Base-by-base conservation (phyloP, 208 protist genomes). In the Vickermania spadyakhi region DNA sequence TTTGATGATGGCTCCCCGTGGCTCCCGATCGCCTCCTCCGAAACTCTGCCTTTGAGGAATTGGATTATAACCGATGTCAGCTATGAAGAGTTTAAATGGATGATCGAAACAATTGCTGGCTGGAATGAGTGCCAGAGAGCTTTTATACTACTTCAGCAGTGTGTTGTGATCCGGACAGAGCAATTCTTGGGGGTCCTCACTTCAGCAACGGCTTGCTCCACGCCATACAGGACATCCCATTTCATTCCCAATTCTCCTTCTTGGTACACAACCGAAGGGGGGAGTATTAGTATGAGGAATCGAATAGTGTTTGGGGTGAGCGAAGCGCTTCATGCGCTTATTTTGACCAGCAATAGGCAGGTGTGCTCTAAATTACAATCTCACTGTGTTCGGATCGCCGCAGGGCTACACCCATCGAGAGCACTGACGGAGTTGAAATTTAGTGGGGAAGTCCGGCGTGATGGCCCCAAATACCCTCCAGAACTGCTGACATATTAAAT, bases 61-160 rank as follows among this genome's bases (percentile, higher is more conserved):
- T 91, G 84, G 84, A 61, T 91, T 25, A 62, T 91, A 5, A 67
- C 79, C 0, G 84, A 87, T 62, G 54, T 83, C 56, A 84, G 77
- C 4, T 73, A 80, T 21, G 68, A 77, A 14, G 84, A 86, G 69
- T 91, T 91, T 51, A 58, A 67, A 31, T 87, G 84, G 84, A 87
- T 91, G 58, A 54, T 87, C 22, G 77, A 85, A 59, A 91, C 84
- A 0, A 76, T 91, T 3, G 84, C 84, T 1, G 84, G 84, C 2
- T 76, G 73, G 0, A 60, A 60, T n/a, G 84, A 91, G 62, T 45
- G 81, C 3, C 61, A 63, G n/a, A 76, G 84, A 13, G 84, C 84
- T 0, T 52, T 62, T 0, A 56, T 60, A 11, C 60, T 91, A 56
- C 68, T 91, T 54, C 60, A 49, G 2, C 70, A 77, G 22, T 60